Base-by-base conservation (phyloP, 2,329 filamentous ascomycete species). In the Colletotrichum eremochloae region DNA sequence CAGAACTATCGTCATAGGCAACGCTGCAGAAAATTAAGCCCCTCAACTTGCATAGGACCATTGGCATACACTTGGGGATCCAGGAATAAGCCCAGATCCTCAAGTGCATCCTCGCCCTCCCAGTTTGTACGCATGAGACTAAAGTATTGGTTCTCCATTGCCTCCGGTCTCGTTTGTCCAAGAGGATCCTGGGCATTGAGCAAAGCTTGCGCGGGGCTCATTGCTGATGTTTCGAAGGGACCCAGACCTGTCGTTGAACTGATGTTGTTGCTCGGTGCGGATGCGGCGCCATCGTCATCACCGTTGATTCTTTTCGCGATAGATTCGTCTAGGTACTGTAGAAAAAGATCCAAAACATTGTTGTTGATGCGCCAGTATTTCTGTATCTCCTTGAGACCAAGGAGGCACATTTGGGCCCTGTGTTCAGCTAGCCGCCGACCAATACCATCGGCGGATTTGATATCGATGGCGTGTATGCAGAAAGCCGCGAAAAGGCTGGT, bases 301-400 rank as follows among this genome's bases (percentile, higher is more conserved):
- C 76, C 78, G 46, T 80, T 76, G 6, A 82, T 75, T 24, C 80
- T 76, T n/a, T 79, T 79, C 8, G 80, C 80, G 40, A 82, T 82
- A 3, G 81, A 81, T 15, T 79, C 79, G 66, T 83, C 81, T 7
- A 82, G 78, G 4, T 82, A 82, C 33, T 80, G 80, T 0, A 83
- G 74, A 38, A 83, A 83, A 7, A 83, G 72, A 33, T 83, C 81
- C 7, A 83, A 77, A 0, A 82, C 76, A 44, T 81, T 81, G 73
- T 81, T 82, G 76, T 83, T 83, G 71, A 82, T 81, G 24, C 79
- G 76, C 81, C 81, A 83, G 74, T 82, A 82, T n/a, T 82, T 81
- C 36, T 82, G 80, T 0, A 83, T 77, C 72, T 82, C 81, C 52
- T 82, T 79, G 1, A 83, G 76, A 5, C 80, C 80, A 3, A 83